Percentiles rank a stretch among this genome's conserved stretches.
Conservation (phyloP, 2,329 filamentous ascomycete genomes). For the Periglandula ipomoeae region DNA sequence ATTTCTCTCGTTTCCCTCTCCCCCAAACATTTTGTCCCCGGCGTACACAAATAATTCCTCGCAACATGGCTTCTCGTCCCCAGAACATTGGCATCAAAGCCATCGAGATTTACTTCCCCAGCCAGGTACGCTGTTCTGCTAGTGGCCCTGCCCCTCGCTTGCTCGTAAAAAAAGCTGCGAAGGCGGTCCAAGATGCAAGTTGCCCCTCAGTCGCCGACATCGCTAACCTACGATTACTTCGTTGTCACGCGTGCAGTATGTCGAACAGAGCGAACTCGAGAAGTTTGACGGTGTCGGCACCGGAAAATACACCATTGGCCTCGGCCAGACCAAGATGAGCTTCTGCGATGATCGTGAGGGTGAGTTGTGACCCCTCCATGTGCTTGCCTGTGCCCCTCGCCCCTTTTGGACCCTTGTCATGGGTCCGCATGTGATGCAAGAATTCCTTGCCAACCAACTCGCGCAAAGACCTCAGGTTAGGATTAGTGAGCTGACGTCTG, state of each 20-base stretch:
- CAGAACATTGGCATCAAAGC: conserved; percentile 89
- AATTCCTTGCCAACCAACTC: background rate
- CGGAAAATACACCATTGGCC: conserved; percentile 85
- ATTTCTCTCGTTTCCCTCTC: background rate
- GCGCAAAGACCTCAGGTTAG: background rate
- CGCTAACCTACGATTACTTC: conserved; percentile 15
- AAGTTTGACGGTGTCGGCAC: conserved; percentile 75
- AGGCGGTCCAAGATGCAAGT: conserved; percentile 4
- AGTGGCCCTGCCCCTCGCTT: conserved; percentile 4
- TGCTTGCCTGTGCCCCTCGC: conserved; percentile 7
- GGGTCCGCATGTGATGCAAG: background rate
- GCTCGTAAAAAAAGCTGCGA: background rate
- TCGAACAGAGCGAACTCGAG: conserved; percentile 74
- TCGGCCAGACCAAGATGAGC: conserved; percentile 86
- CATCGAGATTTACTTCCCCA: conserved; percentile 84
- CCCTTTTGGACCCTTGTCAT: background rate
- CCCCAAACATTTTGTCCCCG: background rate
- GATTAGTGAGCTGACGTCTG: conserved; percentile 1
- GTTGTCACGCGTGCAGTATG: conserved; percentile 49
- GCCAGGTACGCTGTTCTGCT: conserved; percentile 53
- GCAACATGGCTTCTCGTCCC: conserved; percentile 62
- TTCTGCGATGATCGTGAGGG: conserved; percentile 87
- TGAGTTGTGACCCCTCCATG: conserved; percentile 30
- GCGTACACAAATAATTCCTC: background rate
- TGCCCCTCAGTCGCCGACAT: conserved; percentile 12